Evolutionary conservation across 1,284 basidiomycete species (phyloP).

Genomic region (Sporisorium iseilematis-ciliati): DNA sequence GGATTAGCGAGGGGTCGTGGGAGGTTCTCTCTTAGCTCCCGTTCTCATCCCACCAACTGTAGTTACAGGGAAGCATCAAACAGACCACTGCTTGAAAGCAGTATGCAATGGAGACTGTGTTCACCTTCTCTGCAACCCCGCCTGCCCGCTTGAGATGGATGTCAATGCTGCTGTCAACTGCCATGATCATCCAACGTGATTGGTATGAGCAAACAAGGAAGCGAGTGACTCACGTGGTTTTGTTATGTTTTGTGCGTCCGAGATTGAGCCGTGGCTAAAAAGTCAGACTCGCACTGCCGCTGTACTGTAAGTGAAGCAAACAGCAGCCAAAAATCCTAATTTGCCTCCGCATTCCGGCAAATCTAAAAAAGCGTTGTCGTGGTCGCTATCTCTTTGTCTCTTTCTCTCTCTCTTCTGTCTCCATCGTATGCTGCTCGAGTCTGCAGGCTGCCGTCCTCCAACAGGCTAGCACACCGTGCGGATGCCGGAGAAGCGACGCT

Average conservation of each 20-base stretch:
- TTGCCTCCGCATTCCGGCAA: not conserved
- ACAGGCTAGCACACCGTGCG: constrained; percentile 38
- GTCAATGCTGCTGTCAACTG: no score
- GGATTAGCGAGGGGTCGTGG: constrained; percentile 50
- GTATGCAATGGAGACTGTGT: no score
- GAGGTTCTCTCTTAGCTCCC: constrained; percentile 27
- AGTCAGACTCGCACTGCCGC: not conserved
- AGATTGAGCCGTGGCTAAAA: constrained; percentile 5
- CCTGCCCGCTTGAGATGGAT: no score
- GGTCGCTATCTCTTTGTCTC: not conserved
- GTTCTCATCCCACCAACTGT: no score
- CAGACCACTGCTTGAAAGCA: no score
- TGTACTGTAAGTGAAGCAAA: not conserved
- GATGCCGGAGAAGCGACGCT: constrained; percentile 32
- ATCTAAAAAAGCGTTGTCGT: not conserved
- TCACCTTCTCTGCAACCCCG: no score
- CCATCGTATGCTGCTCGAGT: constrained; percentile 27
- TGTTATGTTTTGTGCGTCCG: not conserved
- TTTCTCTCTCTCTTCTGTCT: not conserved
- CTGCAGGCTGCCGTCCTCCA: constrained; percentile 25
- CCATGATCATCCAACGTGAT: not conserved
- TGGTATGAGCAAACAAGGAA: not conserved
- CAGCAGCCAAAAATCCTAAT: not conserved
- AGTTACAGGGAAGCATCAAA: no score
- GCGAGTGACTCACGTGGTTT: not conserved